Evolutionary conservation across 352 stramenopile genomes (phyloP).

Genomic region (Pythium folliculosum): DNA sequence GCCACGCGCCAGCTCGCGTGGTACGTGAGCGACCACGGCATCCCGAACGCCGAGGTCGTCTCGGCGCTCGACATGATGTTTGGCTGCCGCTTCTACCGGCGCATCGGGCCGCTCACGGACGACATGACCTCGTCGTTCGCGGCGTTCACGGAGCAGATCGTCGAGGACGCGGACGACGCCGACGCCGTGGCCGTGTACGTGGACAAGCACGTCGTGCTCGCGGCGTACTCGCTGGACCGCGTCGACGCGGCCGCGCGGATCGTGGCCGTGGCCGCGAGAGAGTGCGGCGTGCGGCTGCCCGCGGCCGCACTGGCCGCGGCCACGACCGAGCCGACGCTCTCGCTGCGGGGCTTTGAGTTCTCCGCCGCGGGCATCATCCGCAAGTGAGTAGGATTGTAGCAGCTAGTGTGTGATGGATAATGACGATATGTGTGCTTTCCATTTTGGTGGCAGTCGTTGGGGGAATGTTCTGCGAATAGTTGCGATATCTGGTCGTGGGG

Average conservation of each 20-base stretch:
- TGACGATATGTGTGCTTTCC: background rate
- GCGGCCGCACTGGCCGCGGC: background rate
- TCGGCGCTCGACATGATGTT: constrained; percentile 3
- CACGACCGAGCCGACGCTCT: background rate
- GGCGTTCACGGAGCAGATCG: background rate
- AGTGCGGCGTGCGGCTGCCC: background rate
- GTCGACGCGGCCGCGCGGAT: background rate
- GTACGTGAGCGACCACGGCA: constrained; percentile 10
- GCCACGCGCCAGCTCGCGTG: constrained; percentile 10
- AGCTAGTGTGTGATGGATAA: background rate
- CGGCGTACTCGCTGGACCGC: background rate
- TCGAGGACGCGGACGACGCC: background rate
- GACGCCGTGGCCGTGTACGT: constrained; percentile 4
- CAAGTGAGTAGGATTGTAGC: too few species aligned
- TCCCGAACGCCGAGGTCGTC: background rate
- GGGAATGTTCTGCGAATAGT: background rate
- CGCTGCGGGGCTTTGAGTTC: constrained; percentile 4
- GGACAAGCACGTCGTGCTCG: background rate
- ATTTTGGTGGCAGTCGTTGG: background rate
- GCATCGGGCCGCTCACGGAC: background rate
- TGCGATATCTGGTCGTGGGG: background rate
- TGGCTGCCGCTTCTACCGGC: constrained; percentile 3
- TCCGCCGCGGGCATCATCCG: constrained; percentile 10
- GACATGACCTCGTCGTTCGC: background rate
- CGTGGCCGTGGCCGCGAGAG: background rate